These are phyloP conservation scores for Erodium trifolium DNA, from an alignment of 441 rosid genomes.

Conservation along the genomic window DNA sequence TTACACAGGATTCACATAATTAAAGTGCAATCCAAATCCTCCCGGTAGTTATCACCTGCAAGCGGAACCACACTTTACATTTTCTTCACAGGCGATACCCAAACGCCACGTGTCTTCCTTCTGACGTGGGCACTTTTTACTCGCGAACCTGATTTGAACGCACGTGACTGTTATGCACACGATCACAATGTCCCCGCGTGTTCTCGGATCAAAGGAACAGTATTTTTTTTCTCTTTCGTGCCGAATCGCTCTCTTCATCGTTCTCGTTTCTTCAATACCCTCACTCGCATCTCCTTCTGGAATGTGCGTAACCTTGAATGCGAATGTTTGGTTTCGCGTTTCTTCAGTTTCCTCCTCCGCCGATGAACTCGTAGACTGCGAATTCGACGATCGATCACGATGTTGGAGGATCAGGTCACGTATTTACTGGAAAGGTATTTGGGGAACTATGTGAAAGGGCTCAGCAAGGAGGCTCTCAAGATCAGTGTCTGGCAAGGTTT, in stretches of 20 bases:
- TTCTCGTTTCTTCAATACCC: not conserved
- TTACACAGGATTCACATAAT: not conserved
- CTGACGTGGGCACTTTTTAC: not conserved
- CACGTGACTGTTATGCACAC: not conserved
- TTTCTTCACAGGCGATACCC: not conserved
- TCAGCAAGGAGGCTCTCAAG: constrained; percentile 87
- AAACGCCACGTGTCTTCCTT: not conserved
- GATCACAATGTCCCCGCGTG: not conserved
- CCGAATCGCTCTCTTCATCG: not conserved
- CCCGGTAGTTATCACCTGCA: not conserved
- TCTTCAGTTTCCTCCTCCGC: too few relatives aligned
- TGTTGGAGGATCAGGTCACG: constrained; percentile 99
- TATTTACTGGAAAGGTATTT: constrained; percentile 71
- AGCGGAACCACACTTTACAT: not conserved
- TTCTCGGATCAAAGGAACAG: not conserved
- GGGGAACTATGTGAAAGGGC: constrained; percentile 84
- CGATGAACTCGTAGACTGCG: not conserved
- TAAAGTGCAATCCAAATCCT: not conserved
- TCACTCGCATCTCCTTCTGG: not conserved
- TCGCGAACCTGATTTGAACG: not conserved
- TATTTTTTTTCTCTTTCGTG: too few relatives aligned
- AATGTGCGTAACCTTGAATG: not conserved
- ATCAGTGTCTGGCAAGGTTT: constrained; percentile 94
- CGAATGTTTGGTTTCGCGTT: not conserved
- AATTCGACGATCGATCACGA: constrained; percentile 27